Evolutionary conservation across 768 basidiomycete species (phyloP).

Genomic region (Boletus rubropictus): DNA sequence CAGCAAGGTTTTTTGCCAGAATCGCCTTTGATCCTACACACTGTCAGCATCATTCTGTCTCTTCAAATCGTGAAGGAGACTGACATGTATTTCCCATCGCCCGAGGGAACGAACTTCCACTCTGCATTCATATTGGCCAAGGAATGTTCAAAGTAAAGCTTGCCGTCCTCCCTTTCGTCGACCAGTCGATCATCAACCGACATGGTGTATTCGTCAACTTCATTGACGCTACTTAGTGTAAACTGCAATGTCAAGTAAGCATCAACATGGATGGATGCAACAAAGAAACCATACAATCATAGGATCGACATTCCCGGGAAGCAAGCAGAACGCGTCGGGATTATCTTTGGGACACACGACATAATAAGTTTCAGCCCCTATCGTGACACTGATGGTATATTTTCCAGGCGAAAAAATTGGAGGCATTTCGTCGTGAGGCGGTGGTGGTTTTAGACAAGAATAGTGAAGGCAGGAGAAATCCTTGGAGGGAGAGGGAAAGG

Average conservation of each 20-base stretch:
- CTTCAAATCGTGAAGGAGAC: neutral
- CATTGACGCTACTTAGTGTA: neutral
- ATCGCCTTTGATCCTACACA: neutral
- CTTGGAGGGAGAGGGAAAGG: neutral
- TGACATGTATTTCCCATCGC: neutral
- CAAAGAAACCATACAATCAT: neutral
- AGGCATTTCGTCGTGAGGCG: neutral
- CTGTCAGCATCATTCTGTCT: neutral
- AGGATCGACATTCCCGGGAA: neutral
- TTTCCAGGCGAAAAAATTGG: neutral
- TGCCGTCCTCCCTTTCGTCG: neutral
- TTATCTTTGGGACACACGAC: neutral
- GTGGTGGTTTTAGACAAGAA: neutral
- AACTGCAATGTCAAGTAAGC: neutral
- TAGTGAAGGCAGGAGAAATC: neutral
- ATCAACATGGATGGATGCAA: neutral
- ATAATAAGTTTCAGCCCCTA: neutral
- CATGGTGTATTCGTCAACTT: neutral
- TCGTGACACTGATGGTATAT: neutral
- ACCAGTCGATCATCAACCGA: neutral
- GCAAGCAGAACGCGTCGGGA: neutral
- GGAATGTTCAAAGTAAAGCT: neutral
- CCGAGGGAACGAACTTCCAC: neutral
- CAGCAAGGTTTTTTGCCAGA: neutral
- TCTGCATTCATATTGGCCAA: accelerated